These are phyloP conservation scores for Madurella mycetomatis DNA, from an alignment of 2,329 filamentous ascomycete genomes.

Conservation along the genomic window DNA sequence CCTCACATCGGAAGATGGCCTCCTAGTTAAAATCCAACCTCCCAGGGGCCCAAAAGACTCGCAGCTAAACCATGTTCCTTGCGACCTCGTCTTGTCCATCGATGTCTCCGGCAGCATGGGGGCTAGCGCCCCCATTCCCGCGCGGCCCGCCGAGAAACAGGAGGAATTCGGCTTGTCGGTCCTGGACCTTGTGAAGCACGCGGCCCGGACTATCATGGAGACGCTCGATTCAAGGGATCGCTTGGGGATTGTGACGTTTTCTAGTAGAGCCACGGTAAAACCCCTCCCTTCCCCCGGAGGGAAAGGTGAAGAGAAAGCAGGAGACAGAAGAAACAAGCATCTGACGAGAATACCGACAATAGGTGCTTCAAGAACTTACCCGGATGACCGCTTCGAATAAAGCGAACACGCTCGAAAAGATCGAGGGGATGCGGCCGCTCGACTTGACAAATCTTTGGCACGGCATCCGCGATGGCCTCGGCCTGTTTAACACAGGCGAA, in stretches of 20 bases:
- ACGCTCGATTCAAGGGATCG: conserved; percentile 52
- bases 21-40: conserved; percentile 45
- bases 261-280: conserved; percentile 33
- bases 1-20: conserved; percentile 34
- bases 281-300: neutral
- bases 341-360: neutral
- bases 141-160: conserved; percentile 32
- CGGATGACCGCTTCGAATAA: conserved; percentile 48
- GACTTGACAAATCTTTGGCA: conserved; percentile 54
- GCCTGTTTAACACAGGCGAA: conserved; percentile 37
- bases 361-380: conserved; percentile 42
- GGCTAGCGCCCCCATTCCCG: conserved; percentile 42
- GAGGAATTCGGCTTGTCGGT: conserved; percentile 51
- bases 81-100: conserved; percentile 59
- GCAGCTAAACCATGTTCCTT: conserved; percentile 41
- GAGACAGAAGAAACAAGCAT: neutral
- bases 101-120: conserved; percentile 58
- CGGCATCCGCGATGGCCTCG: conserved; percentile 48
- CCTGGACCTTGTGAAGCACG: conserved; percentile 57
- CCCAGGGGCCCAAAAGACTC: conserved; percentile 33
- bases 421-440: conserved; percentile 38
- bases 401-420: conserved; percentile 34
- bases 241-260: conserved; percentile 55
- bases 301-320: neutral
- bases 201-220: conserved; percentile 51